A percentile compares a stretch with the other conserved stretches of the same genome.
phyloP scores from a whole-genome alignment of 1,139 yeast species.

The Entelexis sorbosivorans region DNA sequence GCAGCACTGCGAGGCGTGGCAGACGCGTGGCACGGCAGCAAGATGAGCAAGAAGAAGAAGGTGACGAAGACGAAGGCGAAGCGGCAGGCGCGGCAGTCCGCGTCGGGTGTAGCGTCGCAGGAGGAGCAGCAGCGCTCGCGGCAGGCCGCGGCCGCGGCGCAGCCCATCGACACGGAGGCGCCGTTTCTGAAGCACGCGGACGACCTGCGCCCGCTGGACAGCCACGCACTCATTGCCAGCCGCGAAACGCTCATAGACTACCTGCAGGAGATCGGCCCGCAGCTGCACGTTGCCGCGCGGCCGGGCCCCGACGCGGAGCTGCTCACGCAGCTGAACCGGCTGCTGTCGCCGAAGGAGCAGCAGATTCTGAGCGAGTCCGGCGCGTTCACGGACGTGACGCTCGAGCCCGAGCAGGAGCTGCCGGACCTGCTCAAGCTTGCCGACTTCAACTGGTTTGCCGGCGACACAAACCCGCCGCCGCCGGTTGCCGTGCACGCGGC shows the following conservation, averaged over 20 bases:
- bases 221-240: not conserved
- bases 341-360: slow-evolving; percentile 10
- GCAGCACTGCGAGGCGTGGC: too few relatives aligned
- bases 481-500: slow-evolving; percentile 15
- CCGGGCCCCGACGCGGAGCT: slow-evolving; percentile 5
- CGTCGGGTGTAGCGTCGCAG: not conserved
- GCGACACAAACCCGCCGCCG: slow-evolving; percentile 13
- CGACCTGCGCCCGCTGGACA: slow-evolving; percentile 2
- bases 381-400: slow-evolving; percentile 16
- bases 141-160: not conserved
- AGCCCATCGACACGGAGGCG: not conserved
- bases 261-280: not conserved
- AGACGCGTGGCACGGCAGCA: too few relatives aligned
- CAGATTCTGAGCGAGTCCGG: slow-evolving; percentile 12
- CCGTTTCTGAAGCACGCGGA: not conserved
- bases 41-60: slow-evolving; percentile 19
- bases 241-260: slow-evolving; percentile 6
- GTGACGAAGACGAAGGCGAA: slow-evolving; percentile 8
- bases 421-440: slow-evolving; percentile 6
- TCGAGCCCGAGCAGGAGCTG: slow-evolving; percentile 5
- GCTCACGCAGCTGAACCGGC: slow-evolving; percentile 7
- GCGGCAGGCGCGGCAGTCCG: slow-evolving; percentile 1
- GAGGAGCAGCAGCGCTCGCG: slow-evolving; percentile 5
- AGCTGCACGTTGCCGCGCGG: not conserved
- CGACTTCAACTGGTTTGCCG: slow-evolving; percentile 1